These are phyloP conservation scores for Taxillus chinensis DNA, from an alignment of 164 flowering plant genomes.

Conservation along the genomic window DNA sequence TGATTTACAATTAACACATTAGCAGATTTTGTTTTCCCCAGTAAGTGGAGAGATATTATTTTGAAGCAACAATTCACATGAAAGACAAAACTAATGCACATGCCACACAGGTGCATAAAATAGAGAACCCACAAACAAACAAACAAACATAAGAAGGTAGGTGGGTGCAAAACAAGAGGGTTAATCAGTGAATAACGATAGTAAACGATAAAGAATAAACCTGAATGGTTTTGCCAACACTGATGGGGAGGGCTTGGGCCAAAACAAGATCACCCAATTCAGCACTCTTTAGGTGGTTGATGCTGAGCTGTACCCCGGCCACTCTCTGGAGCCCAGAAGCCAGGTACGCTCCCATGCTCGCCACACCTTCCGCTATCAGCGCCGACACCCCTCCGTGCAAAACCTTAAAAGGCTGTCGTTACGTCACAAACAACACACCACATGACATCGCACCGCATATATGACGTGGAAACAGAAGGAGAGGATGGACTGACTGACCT, in stretches of 20 bases:
- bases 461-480: background rate
- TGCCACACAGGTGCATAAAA: too few relatives aligned
- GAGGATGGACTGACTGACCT: conserved; percentile 23
- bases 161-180: background rate
- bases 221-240: conserved; percentile 68
- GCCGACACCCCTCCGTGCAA: conserved; percentile 93
- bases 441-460: too few relatives aligned
- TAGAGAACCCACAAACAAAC: background rate
- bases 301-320: conserved; percentile 85
- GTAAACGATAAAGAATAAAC: conserved; percentile 11
- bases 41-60: too few relatives aligned
- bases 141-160: background rate
- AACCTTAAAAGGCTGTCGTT: conserved; percentile 65
- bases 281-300: conserved; percentile 66
- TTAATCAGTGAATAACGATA: too few relatives aligned
- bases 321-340: conserved; percentile 69
- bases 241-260: conserved; percentile 66
- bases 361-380: conserved; percentile 64
- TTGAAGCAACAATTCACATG: too few relatives aligned
- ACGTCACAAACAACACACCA: background rate
- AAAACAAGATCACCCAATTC: conserved; percentile 52
- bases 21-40: too few relatives aligned
- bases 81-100: too few relatives aligned
- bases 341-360: conserved; percentile 84
- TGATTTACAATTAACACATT: too few relatives aligned